Percentiles rank a stretch among this genome's conserved stretches.
phyloP scores from a whole-genome alignment of 768 basidiomycete genomes.

The Cystobasidiopsis lactophilus region DNA sequence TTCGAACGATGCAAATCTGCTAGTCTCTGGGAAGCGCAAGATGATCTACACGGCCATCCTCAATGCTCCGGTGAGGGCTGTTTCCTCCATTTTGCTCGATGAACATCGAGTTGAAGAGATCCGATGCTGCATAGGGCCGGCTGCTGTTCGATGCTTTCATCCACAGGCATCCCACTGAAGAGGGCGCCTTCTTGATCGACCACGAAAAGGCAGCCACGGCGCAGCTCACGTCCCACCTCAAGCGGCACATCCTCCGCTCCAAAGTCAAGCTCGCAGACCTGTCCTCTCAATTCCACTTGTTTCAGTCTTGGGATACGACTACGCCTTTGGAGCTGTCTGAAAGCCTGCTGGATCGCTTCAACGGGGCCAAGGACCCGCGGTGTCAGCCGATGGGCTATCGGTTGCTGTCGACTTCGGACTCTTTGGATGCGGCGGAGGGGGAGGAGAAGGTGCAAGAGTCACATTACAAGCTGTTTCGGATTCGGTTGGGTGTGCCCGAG shows the following conservation, averaged over 20 bases:
- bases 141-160: conserved; percentile 75
- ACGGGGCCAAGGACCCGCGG: conserved; percentile 5
- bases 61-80: conserved; percentile 14
- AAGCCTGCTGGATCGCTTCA: conserved; percentile 20
- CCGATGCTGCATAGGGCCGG: conserved; percentile 58
- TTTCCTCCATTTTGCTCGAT: not conserved
- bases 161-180: conserved; percentile 34
- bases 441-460: conserved; percentile 28
- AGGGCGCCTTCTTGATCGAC: conserved; percentile 15
- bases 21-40: not conserved
- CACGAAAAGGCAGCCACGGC: conserved; percentile 20
- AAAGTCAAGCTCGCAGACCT: conserved; percentile 67
- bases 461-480: conserved; percentile 25
- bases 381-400: not conserved
- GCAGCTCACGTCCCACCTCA: conserved; percentile 46
- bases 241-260: conserved; percentile 64
- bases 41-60: conserved; percentile 13
- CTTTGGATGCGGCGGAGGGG: not conserved
- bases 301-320: conserved; percentile 42
- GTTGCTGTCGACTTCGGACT: conserved; percentile 4
- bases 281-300: conserved; percentile 54
- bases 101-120: no score
- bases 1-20: conserved; percentile 13
- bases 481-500: conserved; percentile 42
- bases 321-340: conserved; percentile 4